Conservation (phyloP, 2,329 filamentous ascomycete species). For the Escovopsis sp. region DNA sequence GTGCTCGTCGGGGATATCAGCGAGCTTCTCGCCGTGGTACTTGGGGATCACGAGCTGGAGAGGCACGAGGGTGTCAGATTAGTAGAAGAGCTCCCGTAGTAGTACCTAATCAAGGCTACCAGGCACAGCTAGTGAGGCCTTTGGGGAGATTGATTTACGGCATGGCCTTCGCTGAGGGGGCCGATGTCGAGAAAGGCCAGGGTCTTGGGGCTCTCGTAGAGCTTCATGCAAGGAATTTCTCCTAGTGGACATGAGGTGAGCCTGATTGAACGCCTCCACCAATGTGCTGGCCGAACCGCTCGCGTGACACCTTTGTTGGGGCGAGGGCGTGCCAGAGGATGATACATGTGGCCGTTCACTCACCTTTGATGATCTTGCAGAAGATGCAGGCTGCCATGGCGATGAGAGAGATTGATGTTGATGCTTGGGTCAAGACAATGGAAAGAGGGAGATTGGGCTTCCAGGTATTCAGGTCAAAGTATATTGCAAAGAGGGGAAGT, state of each 20-base stretch:
- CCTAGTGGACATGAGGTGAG: constrained; percentile 34
- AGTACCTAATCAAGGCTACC: neutral
- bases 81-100: neutral
- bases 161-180: constrained; percentile 75
- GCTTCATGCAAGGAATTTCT: constrained; percentile 91
- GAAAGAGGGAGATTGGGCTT: no score
- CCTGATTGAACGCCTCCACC: no score
- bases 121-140: no score
- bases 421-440: no score
- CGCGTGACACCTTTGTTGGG: neutral
- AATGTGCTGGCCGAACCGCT: neutral
- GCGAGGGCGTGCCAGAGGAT: neutral
- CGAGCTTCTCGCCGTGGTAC: constrained; percentile 78
- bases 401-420: neutral
- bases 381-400: constrained; percentile 59
- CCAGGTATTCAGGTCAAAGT: neutral
- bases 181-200: constrained; percentile 94
- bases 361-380: constrained; percentile 95
- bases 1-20: constrained; percentile 83
- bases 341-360: constrained; percentile 14
- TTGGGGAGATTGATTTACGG: constrained; percentile 38
- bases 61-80: neutral
- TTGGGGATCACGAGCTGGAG: constrained; percentile 87
- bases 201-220: constrained; percentile 87
- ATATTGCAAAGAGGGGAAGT: neutral